Evolutionary conservation across 495 filamentous ascomycete genomes (phyloP), one percentile per base, ranked within the genome.

Genomic region (Penicillium soppii): DNA sequence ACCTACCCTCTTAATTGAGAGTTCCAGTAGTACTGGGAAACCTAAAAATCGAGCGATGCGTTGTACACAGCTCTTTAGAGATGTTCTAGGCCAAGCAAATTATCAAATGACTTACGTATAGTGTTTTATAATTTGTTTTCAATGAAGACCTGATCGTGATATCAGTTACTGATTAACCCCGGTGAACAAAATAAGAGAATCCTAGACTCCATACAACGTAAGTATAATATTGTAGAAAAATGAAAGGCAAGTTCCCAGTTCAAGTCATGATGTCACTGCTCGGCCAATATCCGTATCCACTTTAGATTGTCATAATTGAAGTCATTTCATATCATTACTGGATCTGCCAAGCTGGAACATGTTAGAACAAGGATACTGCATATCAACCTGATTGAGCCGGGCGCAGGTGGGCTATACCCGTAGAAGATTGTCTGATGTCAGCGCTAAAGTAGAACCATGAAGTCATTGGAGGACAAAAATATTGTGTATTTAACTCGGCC

Each of bases 391-490:
- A 49, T 49, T 20, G 15, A 41, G 37, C 36, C 19, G n/a, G 47
- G 8, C 16, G 35, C 45, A 48, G 45, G 19, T 30, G 46, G 36
- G 22, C 36, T 7, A 17, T 41, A 5, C 37, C n/a, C 45, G 16
- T 37, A 23, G 23, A 17, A 2, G 5, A n/a, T n/a, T 37, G 35
- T 49, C 37, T 49, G 37, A 49, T 49, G 37, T 49, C 47, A 49
- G 47, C n/a, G 37, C 47, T 15, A 29, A 38, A 7, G 21, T n/a
- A 3, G 9, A 23, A 36, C 16, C 46, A 49, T 49, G 47, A 49
- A 49, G 47, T 49, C 47, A 49, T 49, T 32, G 37, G 37, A 41
- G 26, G n/a, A n/a, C n/a, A n/a, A n/a, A n/a, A n/a, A n/a, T n/a
- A n/a, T n/a, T n/a, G n/a, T n/a, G n/a, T n/a, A n/a, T n/a, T n/a